Conservation (phyloP, 73 alveolate species). For the Stentor coeruleus region DNA sequence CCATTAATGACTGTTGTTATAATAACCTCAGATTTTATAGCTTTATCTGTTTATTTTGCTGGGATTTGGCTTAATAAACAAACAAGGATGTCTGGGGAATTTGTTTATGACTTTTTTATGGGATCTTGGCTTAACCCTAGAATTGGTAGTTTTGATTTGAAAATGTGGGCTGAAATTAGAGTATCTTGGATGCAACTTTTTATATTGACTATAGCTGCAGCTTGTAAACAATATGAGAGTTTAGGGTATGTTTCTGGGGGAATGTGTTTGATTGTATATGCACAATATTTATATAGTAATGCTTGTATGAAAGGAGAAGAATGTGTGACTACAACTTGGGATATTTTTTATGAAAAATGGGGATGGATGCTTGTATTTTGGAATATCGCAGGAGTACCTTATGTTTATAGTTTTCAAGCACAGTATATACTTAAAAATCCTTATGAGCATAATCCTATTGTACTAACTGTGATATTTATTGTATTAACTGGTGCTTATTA, state of each 20-base stretch:
- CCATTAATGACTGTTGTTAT: constrained; percentile 22
- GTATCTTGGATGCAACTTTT: constrained; percentile 31
- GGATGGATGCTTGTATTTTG: constrained; percentile 37
- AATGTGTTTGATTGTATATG: background rate
- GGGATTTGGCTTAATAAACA: background rate
- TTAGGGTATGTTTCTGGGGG: constrained; percentile 24
- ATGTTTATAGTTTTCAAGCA: constrained; percentile 11
- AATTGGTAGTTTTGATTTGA: constrained; percentile 30
- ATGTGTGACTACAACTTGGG: constrained; percentile 35
- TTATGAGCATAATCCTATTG: background rate
- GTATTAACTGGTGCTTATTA: constrained; percentile 20
- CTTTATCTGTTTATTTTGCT: background rate
- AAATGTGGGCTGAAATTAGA: constrained; percentile 36
- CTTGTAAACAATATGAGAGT: constrained; percentile 19
- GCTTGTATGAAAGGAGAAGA: constrained; percentile 40
- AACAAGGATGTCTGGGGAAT: constrained; percentile 27
- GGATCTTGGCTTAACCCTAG: constrained; percentile 34
- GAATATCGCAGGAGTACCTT: constrained; percentile 34
- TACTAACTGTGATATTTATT: background rate
- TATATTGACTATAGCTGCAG: constrained; percentile 23
- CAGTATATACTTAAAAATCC: constrained; percentile 20
- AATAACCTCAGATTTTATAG: background rate
- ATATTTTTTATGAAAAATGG: constrained; percentile 35
- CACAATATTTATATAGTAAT: constrained; percentile 25
- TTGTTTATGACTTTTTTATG: constrained; percentile 31